Percentiles rank a stretch among this genome's conserved stretches.
phyloP scores from a whole-genome alignment of 73 alveolate genomes.

The Symbiodinium natans region DNA sequence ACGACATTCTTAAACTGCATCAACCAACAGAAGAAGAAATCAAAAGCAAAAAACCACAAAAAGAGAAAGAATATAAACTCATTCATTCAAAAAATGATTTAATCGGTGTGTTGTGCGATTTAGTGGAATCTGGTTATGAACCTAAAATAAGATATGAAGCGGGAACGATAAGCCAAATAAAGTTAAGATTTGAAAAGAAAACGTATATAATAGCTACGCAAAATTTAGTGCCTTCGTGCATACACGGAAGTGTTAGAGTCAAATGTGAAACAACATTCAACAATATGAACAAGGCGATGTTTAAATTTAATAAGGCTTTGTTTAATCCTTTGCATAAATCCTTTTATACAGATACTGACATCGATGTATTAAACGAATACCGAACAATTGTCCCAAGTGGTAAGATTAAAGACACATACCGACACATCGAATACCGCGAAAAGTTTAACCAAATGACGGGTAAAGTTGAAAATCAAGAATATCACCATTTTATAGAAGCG shows the following conservation, averaged over 20 bases:
- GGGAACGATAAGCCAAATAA: not conserved
- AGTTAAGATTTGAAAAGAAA: not conserved
- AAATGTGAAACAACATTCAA: conserved; percentile 29
- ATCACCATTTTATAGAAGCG: not conserved
- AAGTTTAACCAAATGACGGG: not conserved
- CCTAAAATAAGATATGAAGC: conserved; percentile 35
- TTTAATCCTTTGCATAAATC: not conserved
- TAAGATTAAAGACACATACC: not conserved
- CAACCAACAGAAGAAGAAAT: not conserved
- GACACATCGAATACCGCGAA: not conserved
- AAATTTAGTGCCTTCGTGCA: not conserved
- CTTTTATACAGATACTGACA: not conserved
- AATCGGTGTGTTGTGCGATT: not conserved
- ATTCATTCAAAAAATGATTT: not conserved
- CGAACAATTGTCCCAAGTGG: not conserved
- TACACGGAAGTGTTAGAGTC: conserved; percentile 26
- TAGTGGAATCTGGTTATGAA: conserved; percentile 11
- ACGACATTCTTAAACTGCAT: not conserved
- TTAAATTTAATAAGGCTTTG: conserved; percentile 7
- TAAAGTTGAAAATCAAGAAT: not conserved
- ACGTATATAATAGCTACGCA: conserved; percentile 4
- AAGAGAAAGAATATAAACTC: not conserved
- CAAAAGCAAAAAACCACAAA: not conserved
- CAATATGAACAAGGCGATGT: conserved; percentile 21
- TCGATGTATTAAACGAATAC: not conserved